These are phyloP conservation scores for Acacia acuminata DNA, from an alignment of 306 rosid genomes.

Conservation along the genomic window DNA sequence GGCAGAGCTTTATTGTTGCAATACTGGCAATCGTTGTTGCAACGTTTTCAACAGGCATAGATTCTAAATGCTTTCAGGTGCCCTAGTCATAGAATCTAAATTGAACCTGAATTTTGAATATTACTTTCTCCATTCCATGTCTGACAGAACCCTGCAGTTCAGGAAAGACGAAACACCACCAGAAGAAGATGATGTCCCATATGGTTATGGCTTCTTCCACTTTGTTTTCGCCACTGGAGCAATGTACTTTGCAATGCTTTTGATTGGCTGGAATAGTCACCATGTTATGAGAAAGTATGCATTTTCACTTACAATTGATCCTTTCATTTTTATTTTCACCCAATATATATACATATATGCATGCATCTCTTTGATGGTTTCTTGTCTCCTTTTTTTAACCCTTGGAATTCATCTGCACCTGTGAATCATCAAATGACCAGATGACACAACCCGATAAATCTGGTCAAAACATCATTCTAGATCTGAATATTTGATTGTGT, in stretches of 20 bases:
- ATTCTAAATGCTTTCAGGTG: constrained; percentile 91
- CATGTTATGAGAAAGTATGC: constrained; percentile 74
- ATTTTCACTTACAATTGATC: background rate
- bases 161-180: constrained; percentile 56
- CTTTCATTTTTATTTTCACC: constrained; percentile 6
- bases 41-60: constrained; percentile 95
- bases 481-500: background rate
- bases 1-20: constrained; percentile 90
- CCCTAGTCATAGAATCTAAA: constrained; percentile 36
- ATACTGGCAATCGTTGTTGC: constrained; percentile 82
- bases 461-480: background rate
- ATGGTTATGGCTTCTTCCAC: constrained; percentile 98
- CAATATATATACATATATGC: background rate
- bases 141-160: constrained; percentile 58
- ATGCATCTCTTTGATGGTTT: background rate
- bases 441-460: background rate
- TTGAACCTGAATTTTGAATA: constrained; percentile 14
- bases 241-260: constrained; percentile 97
- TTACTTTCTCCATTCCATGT: constrained; percentile 27
- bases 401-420: background rate
- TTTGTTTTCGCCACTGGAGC: constrained; percentile 97
- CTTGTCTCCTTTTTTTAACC: background rate
- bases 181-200: constrained; percentile 88
- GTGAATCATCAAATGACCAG: background rate
- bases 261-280: constrained; percentile 89